Conservation (phyloP, 345 rosid genomes). For the Arabidopsis arenosa region DNA sequence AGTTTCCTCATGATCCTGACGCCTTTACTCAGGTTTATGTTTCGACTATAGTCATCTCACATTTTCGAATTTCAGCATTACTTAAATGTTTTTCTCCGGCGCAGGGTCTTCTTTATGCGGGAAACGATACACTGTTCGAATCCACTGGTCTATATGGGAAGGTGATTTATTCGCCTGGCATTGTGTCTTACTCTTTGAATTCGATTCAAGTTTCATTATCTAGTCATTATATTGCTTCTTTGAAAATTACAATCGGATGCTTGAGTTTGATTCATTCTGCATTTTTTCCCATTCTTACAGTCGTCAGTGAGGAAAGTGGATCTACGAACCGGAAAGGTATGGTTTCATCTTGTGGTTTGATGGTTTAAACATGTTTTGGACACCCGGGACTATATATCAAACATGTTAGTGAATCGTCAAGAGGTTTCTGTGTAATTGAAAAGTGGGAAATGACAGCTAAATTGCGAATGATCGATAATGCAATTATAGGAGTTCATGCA, state of each 20-base stretch:
- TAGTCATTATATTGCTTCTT: not conserved
- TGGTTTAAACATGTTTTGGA: slow-evolving; percentile 1
- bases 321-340: slow-evolving; percentile 83
- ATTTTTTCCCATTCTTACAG: slow-evolving; percentile 47
- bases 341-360: slow-evolving; percentile 13
- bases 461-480: too few species aligned
- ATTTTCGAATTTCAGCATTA: not conserved
- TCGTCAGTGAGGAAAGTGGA: slow-evolving; percentile 83
- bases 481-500: not conserved
- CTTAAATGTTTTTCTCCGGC: not conserved
- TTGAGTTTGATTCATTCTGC: slow-evolving; percentile 1
- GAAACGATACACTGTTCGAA: slow-evolving; percentile 74
- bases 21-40: slow-evolving; percentile 75
- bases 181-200: not conserved
- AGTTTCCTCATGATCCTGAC: slow-evolving; percentile 67
- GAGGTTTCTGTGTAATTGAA: too few species aligned
- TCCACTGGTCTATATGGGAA: slow-evolving; percentile 74
- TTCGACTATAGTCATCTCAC: not conserved
- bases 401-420: not conserved
- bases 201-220: slow-evolving; percentile 1
- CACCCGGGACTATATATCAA: not conserved
- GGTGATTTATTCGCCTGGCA: slow-evolving; percentile 45
- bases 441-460: too few species aligned
- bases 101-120: slow-evolving; percentile 92
- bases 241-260: not conserved